Percentiles rank a stretch among this genome's conserved stretches.
Conservation (phyloP, 768 basidiomycete genomes). For the Trametes meyenii region DNA sequence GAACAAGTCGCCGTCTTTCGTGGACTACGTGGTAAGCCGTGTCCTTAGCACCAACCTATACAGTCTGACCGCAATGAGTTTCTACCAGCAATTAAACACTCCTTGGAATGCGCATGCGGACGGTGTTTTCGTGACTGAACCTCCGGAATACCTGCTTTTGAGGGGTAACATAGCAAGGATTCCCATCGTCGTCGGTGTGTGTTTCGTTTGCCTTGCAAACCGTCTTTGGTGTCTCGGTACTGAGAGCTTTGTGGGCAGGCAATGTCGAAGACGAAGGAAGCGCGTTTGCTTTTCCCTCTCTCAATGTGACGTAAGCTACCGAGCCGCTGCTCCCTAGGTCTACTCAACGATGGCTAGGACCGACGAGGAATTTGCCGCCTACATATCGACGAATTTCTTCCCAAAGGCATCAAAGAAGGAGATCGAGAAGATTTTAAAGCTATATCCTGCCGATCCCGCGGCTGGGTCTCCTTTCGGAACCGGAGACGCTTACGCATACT, state of each 20-base stretch:
- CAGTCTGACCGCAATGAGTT: not conserved
- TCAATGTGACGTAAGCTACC: constrained; percentile 17
- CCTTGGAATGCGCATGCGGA: constrained; percentile 25
- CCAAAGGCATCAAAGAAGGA: not conserved
- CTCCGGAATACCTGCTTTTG: constrained; percentile 9
- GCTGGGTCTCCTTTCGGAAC: constrained; percentile 30
- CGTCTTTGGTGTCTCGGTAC: not conserved
- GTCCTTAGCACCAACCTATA: no score
- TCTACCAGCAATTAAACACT: constrained; percentile 1
- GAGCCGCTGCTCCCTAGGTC: no score
- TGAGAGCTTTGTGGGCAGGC: not conserved
- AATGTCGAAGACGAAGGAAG: constrained; percentile 28
- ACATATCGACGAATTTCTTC: constrained; percentile 4
- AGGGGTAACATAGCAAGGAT: constrained; percentile 18
- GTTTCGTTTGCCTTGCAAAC: not conserved
- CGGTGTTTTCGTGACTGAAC: constrained; percentile 23
- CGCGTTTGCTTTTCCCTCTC: constrained; percentile 12
- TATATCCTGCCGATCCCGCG: constrained; percentile 26
- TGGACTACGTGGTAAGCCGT: constrained; percentile 5
- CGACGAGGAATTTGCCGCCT: constrained; percentile 8
- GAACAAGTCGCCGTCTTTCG: constrained; percentile 13
- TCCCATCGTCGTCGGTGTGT: constrained; percentile 25
- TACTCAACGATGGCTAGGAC: not conserved
- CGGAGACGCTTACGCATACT: constrained; percentile 7
- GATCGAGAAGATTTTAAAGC: not conserved